phyloP scores from a whole-genome alignment of 2,329 filamentous ascomycete genomes.

The Saccharata proteae region DNA sequence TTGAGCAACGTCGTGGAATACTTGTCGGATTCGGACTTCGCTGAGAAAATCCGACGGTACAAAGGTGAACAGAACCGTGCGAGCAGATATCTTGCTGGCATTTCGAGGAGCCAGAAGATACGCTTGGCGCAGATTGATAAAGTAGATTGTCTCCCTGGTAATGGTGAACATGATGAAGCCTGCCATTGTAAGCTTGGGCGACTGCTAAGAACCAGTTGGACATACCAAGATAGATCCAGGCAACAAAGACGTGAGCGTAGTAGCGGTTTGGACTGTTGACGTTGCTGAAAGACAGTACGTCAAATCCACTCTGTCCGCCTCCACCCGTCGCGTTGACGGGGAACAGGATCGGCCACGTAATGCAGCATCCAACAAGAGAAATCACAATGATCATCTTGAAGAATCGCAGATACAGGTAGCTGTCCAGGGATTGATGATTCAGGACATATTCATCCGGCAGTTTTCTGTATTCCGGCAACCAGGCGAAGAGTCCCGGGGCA shows the following conservation, averaged over 20 bases:
- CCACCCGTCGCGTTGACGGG: constrained; percentile 81
- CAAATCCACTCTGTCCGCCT: constrained; percentile 51
- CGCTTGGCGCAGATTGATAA: constrained; percentile 84
- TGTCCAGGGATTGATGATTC: constrained; percentile 84
- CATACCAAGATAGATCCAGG: constrained; percentile 65
- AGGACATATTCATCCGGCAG: constrained; percentile 66
- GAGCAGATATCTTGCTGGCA: constrained; percentile 73
- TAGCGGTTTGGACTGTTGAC: constrained; percentile 49
- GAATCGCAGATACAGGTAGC: constrained; percentile 82
- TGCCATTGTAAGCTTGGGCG: constrained; percentile 9
- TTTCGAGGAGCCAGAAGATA: constrained; percentile 80
- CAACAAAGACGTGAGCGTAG: constrained; percentile 70
- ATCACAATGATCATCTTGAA: constrained; percentile 40
- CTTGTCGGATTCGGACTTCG: constrained; percentile 5
- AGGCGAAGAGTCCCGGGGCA: constrained; percentile 21
- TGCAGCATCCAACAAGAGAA: constrained; percentile 49
- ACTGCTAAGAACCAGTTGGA: neutral
- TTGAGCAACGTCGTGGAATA: constrained; percentile 6
- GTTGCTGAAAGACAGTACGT: constrained; percentile 71
- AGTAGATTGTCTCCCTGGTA: constrained; percentile 79
- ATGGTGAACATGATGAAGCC: constrained; percentile 80
- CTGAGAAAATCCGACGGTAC: constrained; percentile 6
- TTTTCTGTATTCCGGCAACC: constrained; percentile 37
- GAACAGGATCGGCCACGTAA: constrained; percentile 77
- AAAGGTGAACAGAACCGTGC: constrained; percentile 64